Conservation (phyloP, 2,329 filamentous ascomycete species). For the Fusarium sp. region DNA sequence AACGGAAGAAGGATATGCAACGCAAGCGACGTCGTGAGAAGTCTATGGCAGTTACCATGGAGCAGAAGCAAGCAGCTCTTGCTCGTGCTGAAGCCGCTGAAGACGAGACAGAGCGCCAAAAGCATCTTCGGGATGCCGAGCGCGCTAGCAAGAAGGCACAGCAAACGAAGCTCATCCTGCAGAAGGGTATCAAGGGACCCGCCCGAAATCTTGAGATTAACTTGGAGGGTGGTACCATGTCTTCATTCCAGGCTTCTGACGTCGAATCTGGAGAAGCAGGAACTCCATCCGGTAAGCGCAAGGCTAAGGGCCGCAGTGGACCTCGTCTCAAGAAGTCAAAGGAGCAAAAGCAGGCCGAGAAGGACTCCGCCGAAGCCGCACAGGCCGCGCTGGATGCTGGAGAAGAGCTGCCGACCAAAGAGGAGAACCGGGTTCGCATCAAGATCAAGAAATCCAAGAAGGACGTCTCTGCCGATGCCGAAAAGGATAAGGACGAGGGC, state of each 20-base stretch:
- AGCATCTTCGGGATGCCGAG: slow-evolving; percentile 85
- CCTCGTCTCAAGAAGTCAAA: slow-evolving; percentile 90
- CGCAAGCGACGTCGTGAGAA: slow-evolving; percentile 95
- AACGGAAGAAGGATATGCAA: slow-evolving; percentile 99
- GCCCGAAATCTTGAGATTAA: slow-evolving; percentile 79
- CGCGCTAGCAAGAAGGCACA: slow-evolving; percentile 92
- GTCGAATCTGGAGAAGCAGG: slow-evolving; percentile 60
- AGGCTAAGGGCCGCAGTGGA: slow-evolving; percentile 66
- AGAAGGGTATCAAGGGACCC: slow-evolving; percentile 85
- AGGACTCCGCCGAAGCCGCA: slow-evolving; percentile 84
- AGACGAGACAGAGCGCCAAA: slow-evolving; percentile 84
- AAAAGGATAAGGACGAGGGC: slow-evolving; percentile 58
- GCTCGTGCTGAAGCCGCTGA: slow-evolving; percentile 80
- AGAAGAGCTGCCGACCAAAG: slow-evolving; percentile 72
- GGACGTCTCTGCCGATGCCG: slow-evolving; percentile 46
- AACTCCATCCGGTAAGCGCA: slow-evolving; percentile 46
- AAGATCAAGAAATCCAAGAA: slow-evolving; percentile 67
- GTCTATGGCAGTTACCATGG: slow-evolving; percentile 91
- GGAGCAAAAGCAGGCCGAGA: slow-evolving; percentile 83
- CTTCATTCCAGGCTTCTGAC: slow-evolving; percentile 80
- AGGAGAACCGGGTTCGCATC: slow-evolving; percentile 70
- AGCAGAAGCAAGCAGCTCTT: slow-evolving; percentile 86
- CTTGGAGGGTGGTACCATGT: slow-evolving; percentile 85
- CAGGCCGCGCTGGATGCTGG: slow-evolving; percentile 86
- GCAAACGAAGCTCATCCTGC: slow-evolving; percentile 86